Percentiles rank a stretch among this genome's conserved stretches.
These are phyloP conservation scores for Monosporascus sp. DNA, from an alignment of 2,329 filamentous ascomycete species.

Conservation along the genomic window DNA sequence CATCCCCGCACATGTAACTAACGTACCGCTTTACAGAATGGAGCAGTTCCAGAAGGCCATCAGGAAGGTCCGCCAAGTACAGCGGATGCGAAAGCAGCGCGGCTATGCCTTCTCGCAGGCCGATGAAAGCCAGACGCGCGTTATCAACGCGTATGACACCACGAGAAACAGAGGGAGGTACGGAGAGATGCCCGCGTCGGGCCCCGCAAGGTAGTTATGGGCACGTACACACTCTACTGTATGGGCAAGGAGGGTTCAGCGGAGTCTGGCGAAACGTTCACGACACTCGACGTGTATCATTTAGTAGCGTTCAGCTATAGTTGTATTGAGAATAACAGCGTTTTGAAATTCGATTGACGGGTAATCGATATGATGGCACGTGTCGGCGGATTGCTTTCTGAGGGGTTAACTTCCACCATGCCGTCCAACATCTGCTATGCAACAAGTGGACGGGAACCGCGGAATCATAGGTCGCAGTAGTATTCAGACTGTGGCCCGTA, in stretches of 20 bases:
- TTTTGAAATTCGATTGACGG: no score
- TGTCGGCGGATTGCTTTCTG: no score
- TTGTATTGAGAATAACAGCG: no score
- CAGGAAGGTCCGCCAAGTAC: slow-evolving; percentile 94
- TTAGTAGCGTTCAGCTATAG: no score
- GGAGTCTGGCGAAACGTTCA: neutral
- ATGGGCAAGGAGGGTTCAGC: neutral
- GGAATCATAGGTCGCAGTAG: no score
- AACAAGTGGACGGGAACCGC: no score
- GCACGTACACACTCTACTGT: neutral
- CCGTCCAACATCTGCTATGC: no score
- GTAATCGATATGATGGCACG: no score
- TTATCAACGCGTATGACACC: slow-evolving; percentile 96
- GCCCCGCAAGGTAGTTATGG: slow-evolving; percentile 17
- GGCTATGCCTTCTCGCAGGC: slow-evolving; percentile 98
- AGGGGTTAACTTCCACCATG: no score
- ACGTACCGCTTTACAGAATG: slow-evolving; percentile 59
- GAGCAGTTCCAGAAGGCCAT: slow-evolving; percentile 99
- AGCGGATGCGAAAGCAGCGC: slow-evolving; percentile 98
- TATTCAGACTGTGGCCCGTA: no score
- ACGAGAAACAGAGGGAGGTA: slow-evolving; percentile 86
- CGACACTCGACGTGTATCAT: no score
- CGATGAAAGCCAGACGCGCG: slow-evolving; percentile 90
- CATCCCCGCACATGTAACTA: slow-evolving; percentile 15
- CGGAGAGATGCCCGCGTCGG: slow-evolving; percentile 74